Evolutionary conservation across 1,284 basidiomycete genomes (phyloP).

Genomic region (Ganoderma resinaceum): DNA sequence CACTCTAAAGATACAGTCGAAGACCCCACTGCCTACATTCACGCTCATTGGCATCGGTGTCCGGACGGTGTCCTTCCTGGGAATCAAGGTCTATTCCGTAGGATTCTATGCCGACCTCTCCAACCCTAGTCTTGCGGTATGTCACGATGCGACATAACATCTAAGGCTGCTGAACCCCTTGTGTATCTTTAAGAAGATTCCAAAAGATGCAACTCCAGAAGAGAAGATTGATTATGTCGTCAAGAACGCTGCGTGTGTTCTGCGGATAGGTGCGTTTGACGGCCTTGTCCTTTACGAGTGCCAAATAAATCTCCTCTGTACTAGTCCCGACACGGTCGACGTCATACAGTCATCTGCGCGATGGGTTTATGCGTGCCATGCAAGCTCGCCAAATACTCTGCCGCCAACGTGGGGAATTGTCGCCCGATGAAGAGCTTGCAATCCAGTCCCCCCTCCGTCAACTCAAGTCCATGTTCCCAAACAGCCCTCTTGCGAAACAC

Average conservation of each 20-base stretch:
- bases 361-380: slow-evolving; percentile 85
- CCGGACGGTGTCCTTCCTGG: slow-evolving; percentile 84
- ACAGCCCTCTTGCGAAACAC: slow-evolving; percentile 68
- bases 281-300: not conserved
- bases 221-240: slow-evolving; percentile 77
- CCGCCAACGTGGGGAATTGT: slow-evolving; percentile 57
- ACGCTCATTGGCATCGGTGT: slow-evolving; percentile 84
- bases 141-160: slow-evolving; percentile 28
- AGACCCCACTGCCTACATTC: slow-evolving; percentile 63
- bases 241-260: slow-evolving; percentile 71
- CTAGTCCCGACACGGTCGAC: slow-evolving; percentile 85
- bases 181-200: slow-evolving; percentile 46
- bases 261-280: slow-evolving; percentile 63
- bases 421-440: slow-evolving; percentile 61
- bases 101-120: slow-evolving; percentile 85
- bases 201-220: slow-evolving; percentile 58
- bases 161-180: not conserved
- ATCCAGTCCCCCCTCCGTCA: slow-evolving; percentile 71
- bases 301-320: not conserved
- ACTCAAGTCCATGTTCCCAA: slow-evolving; percentile 80
- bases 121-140: slow-evolving; percentile 65
- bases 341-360: slow-evolving; percentile 83
- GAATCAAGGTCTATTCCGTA: slow-evolving; percentile 85
- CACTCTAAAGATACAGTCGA: slow-evolving; percentile 65
- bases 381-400: slow-evolving; percentile 67